Conservation (phyloP, 768 basidiomycete genomes). For the Filobasidium wieringae region DNA sequence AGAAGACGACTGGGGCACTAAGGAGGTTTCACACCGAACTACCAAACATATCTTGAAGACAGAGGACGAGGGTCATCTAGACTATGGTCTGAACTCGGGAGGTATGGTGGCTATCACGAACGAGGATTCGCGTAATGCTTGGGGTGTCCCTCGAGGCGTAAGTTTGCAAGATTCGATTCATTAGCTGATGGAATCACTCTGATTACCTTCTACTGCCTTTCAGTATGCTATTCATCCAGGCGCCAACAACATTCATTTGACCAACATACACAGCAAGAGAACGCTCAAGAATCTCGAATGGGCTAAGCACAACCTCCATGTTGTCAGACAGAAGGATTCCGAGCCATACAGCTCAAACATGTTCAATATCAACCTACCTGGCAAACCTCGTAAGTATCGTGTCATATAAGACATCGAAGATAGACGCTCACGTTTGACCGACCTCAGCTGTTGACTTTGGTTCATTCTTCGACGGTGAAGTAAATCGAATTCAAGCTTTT, state of each 20-base stretch:
- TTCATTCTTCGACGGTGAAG: not conserved
- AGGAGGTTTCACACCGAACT: no score
- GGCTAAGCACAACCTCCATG: slow-evolving; percentile 54
- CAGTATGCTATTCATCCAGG: slow-evolving; percentile 53
- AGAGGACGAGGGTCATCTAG: slow-evolving; percentile 43
- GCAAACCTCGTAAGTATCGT: slow-evolving; percentile 27
- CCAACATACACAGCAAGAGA: slow-evolving; percentile 48
- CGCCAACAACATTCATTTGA: slow-evolving; percentile 47
- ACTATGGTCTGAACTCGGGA: slow-evolving; percentile 4
- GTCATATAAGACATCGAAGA: no score
- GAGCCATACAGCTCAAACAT: slow-evolving; percentile 50
- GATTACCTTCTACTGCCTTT: not conserved
- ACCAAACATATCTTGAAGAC: slow-evolving; percentile 15
- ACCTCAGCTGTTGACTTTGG: slow-evolving; percentile 7
- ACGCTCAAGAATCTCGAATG: slow-evolving; percentile 54
- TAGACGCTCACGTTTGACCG: slow-evolving; percentile 43
- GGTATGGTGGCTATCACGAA: slow-evolving; percentile 45
- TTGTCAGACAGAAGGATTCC: slow-evolving; percentile 51
- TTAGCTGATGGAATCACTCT: not conserved
- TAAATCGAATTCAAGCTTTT: not conserved
- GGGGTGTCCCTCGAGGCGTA: slow-evolving; percentile 49
- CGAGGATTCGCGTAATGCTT: slow-evolving; percentile 46
- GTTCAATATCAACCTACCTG: slow-evolving; percentile 58
- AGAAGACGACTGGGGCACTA: slow-evolving; percentile 29
- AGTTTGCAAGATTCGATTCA: not conserved